phyloP scores from a whole-genome alignment of 83 land plant species.

The Larix sibirica region DNA sequence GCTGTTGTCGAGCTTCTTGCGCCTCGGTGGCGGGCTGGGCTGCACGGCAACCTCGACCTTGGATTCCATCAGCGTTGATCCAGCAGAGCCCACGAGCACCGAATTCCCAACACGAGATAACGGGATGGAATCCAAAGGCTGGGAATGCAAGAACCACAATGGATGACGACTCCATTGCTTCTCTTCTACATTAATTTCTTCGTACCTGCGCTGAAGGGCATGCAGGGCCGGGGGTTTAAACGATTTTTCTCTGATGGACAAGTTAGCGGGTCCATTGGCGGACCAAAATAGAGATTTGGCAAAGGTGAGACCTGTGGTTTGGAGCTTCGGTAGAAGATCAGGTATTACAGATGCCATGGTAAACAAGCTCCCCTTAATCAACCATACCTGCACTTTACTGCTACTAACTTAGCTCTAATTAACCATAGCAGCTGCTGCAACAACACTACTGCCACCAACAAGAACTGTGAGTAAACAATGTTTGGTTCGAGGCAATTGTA shows the following conservation, averaged over 20 bases:
- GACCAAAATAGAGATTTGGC: not conserved
- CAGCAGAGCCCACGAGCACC: too few relatives aligned
- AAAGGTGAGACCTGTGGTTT: not conserved
- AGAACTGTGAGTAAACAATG: not conserved
- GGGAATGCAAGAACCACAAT: too few relatives aligned
- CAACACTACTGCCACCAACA: not conserved
- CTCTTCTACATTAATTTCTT: not conserved
- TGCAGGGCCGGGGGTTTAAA: not conserved
- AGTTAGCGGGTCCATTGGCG: not conserved
- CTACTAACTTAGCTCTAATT: not conserved
- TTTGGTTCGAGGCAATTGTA: not conserved
- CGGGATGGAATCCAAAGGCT: conserved; percentile 6
- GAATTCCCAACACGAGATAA: not conserved
- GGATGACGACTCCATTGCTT: not conserved
- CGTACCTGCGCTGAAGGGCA: not conserved
- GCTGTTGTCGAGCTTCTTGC: conserved; percentile 5
- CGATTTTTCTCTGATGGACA: not conserved
- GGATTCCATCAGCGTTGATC: too few relatives aligned
- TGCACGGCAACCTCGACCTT: conserved; percentile 7
- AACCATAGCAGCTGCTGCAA: not conserved
- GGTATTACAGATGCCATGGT: conserved; percentile 15
- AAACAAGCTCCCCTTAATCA: too few relatives aligned
- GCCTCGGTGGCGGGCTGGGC: not conserved
- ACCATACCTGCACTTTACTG: not conserved
- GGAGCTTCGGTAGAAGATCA: conserved; percentile 6